Percentiles rank a stretch among this genome's conserved stretches.
Evolutionary conservation across 2,329 filamentous ascomycete genomes (phyloP).

Genomic region (Xylaria arbuscula): DNA sequence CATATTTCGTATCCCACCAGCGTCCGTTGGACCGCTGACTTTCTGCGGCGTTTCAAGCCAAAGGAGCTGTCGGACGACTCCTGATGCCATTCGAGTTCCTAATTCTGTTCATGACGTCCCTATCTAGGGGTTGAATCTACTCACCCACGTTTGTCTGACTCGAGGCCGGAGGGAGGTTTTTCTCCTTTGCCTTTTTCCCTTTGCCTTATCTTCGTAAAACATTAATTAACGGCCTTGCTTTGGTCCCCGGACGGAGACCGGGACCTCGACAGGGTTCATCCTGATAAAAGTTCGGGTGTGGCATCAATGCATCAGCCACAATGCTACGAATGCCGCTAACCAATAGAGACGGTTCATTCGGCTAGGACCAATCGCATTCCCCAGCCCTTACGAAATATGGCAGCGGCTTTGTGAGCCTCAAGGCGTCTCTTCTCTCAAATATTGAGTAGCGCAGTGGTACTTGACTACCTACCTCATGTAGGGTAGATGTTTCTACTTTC

Average conservation of each 20-base stretch:
- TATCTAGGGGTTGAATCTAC: background rate
- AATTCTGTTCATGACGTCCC: background rate
- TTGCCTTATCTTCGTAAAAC: background rate
- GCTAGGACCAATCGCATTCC: background rate
- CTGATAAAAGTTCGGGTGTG: slow-evolving; percentile 12
- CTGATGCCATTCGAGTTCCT: background rate
- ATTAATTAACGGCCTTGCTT: background rate
- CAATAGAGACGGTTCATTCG: background rate
- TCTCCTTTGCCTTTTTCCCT: background rate
- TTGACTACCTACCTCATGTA: background rate
- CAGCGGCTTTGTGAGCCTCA: background rate
- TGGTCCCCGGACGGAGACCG: background rate
- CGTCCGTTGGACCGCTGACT: background rate
- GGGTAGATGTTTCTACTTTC: too few relatives aligned
- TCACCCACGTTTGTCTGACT: background rate
- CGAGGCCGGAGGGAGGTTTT: background rate
- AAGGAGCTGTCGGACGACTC: background rate
- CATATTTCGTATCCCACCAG: slow-evolving; percentile 8
- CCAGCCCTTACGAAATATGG: background rate
- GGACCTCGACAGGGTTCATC: slow-evolving; percentile 12
- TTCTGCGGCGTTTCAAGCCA: background rate
- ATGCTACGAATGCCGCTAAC: background rate
- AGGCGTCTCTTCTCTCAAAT: background rate
- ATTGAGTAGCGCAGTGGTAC: background rate
- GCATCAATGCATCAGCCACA: slow-evolving; percentile 15